phyloP scores from a whole-genome alignment of 139 green algal genomes.

The Asterochloris sp. region DNA sequence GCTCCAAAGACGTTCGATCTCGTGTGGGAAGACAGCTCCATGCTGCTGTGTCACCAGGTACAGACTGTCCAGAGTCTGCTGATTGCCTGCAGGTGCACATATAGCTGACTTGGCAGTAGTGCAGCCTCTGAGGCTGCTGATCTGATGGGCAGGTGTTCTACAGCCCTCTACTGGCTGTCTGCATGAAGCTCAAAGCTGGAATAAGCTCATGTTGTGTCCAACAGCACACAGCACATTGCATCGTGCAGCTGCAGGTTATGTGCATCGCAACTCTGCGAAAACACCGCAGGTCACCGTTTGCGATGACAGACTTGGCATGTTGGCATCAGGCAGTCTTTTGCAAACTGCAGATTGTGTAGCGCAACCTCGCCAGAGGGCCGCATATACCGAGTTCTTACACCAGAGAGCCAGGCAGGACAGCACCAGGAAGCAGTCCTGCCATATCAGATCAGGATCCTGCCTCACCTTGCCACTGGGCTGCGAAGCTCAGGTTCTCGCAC shows the following conservation, averaged over 20 bases:
- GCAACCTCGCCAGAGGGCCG: too few species aligned
- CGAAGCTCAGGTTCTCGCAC: slow-evolving; percentile 83
- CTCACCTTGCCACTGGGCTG: slow-evolving; percentile 70
- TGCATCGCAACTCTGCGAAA: too few species aligned
- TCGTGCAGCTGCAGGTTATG: too few species aligned
- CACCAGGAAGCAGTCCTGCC: not conserved
- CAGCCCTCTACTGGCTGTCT: not conserved
- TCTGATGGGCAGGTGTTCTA: not conserved
- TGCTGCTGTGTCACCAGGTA: slow-evolving; percentile 78
- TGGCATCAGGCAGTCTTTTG: too few species aligned
- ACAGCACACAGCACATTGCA: too few species aligned
- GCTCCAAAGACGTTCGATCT: slow-evolving; percentile 79
- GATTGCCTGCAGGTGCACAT: not conserved
- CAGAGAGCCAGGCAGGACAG: not conserved
- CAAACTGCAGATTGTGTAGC: too few species aligned
- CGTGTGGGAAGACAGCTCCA: slow-evolving; percentile 46
- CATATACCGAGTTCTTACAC: not conserved
- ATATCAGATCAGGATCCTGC: not conserved
- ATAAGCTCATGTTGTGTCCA: too few species aligned
- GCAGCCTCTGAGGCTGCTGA: not conserved
- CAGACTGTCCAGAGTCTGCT: slow-evolving; percentile 79
- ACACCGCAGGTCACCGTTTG: too few species aligned
- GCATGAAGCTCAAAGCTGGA: too few species aligned
- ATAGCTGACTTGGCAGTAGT: not conserved
- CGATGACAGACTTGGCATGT: too few species aligned